phyloP scores from a whole-genome alignment of 202 grass and related monocot species.

The Miscanthus sacchariflorus region DNA sequence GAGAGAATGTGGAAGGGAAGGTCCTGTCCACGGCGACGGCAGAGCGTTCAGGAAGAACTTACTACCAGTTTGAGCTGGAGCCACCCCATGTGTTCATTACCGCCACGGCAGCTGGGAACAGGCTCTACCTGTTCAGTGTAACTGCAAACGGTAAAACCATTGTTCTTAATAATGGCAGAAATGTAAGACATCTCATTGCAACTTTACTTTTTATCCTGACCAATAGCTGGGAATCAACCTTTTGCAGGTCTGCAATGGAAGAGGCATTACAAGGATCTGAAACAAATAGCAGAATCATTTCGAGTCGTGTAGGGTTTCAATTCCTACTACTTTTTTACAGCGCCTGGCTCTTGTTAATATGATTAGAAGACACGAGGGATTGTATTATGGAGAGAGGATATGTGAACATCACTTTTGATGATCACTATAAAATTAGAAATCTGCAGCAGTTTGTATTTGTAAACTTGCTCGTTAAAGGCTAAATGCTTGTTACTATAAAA shows the following conservation, averaged over 20 bases:
- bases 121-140: conserved; percentile 91
- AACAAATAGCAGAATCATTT: conserved; percentile 89
- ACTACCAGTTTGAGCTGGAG: conserved; percentile 93
- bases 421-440: not conserved
- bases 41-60: conserved; percentile 76
- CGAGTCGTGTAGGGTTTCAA: conserved; percentile 60
- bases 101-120: conserved; percentile 88
- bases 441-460: conserved; percentile 26
- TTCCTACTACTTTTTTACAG: not conserved
- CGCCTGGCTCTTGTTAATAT: not conserved
- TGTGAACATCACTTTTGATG: conserved; percentile 22
- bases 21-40: conserved; percentile 66
- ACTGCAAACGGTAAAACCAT: conserved; percentile 74
- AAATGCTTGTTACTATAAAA: conserved; percentile 28
- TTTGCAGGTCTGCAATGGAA: conserved; percentile 94
- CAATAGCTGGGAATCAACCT: conserved; percentile 17
- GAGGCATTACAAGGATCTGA: conserved; percentile 89
- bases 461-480: conserved; percentile 15
- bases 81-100: conserved; percentile 89
- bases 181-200: not conserved
- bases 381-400: conserved; percentile 9
- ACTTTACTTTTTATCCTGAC: not conserved
- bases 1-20: conserved; percentile 93
- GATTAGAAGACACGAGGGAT: conserved; percentile 42
- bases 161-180: not conserved